A percentile compares a stretch with the other conserved stretches of the same genome.
Evolutionary conservation across 192 early-diverging fungal genomes (phyloP).

Genomic region (Coemansia sp.): DNA sequence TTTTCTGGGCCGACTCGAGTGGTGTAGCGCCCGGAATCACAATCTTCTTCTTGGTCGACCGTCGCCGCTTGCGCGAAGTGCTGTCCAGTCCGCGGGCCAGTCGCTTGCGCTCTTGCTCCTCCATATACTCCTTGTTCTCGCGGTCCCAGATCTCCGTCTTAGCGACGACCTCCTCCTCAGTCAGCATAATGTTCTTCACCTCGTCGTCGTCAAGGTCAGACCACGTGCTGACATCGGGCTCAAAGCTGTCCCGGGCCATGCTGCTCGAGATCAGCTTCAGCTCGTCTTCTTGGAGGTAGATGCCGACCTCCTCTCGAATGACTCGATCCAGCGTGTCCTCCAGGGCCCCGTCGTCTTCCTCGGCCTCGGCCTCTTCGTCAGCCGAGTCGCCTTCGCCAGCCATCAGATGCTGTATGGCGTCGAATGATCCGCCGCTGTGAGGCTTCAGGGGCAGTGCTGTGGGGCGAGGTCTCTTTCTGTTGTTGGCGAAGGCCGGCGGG

Average conservation of each 20-base stretch:
- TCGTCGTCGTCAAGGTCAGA: conserved; percentile 75
- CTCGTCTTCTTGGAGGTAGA: conserved; percentile 21
- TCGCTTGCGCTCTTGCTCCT: conserved; percentile 56
- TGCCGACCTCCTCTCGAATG: conserved; percentile 29
- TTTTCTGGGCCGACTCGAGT: conserved; percentile 73
- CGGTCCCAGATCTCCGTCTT: conserved; percentile 86
- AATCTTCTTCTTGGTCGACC: conserved; percentile 29
- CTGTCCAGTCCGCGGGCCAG: conserved; percentile 26
- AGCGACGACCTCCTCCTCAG: conserved; percentile 70
- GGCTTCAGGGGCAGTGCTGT: conserved; percentile 33
- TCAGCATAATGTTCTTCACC: conserved; percentile 65
- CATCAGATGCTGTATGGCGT: not conserved
- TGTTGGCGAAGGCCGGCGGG: conserved; percentile 77
- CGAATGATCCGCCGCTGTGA: conserved; percentile 10
- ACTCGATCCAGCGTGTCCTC: conserved; percentile 22
- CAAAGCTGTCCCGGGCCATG: conserved; percentile 13
- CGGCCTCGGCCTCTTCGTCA: conserved; percentile 14
- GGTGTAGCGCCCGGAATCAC: conserved; percentile 56
- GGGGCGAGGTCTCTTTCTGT: conserved; percentile 46
- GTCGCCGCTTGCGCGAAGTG: conserved; percentile 29
- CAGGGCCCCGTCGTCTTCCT: conserved; percentile 1
- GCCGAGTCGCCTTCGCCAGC: not conserved
- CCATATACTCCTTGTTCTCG: conserved; percentile 83
- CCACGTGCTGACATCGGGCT: conserved; percentile 51
- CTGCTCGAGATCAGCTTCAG: conserved; percentile 22